Conservation (phyloP, 257 asterid species). For the Buddleja alternifolia region DNA sequence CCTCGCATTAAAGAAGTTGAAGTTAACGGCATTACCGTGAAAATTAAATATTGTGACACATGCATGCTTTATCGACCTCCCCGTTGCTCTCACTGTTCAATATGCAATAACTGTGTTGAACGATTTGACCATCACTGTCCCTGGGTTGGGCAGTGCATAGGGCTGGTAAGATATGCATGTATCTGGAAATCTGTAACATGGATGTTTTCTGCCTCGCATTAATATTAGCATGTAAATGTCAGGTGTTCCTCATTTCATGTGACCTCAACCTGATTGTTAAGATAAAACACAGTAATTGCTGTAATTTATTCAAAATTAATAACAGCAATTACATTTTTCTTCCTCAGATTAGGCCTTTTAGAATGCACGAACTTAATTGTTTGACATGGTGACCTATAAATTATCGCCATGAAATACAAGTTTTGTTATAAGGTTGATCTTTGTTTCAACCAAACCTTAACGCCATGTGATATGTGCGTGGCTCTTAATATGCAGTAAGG, state of each 20-base stretch:
- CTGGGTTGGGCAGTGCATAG: constrained; percentile 99
- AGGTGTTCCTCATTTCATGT: neutral
- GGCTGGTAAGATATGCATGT: constrained; percentile 62
- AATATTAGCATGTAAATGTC: neutral
- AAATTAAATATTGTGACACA: constrained; percentile 93
- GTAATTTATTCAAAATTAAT: neutral
- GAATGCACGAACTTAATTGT: neutral
- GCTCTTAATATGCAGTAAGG: neutral
- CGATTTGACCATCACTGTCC: constrained; percentile 98
- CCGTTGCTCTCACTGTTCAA: constrained; percentile 97
- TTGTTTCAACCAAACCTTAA: neutral
- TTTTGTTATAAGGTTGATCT: neutral
- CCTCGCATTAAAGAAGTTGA: constrained; percentile 93
- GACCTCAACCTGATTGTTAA: neutral
- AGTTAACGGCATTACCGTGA: constrained; percentile 80
- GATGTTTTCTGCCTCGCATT: too few species aligned
- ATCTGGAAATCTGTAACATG: neutral
- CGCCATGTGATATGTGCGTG: neutral
- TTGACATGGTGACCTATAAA: too few species aligned
- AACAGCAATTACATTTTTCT: neutral
- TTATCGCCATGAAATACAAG: neutral
- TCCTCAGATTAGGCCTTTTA: neutral
- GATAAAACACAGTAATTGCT: neutral
- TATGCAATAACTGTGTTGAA: constrained; percentile 96
- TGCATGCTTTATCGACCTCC: constrained; percentile 99